Evolutionary conservation across 768 basidiomycete species (phyloP).

Genomic region (Rhodotorula kratochvilovae): DNA sequence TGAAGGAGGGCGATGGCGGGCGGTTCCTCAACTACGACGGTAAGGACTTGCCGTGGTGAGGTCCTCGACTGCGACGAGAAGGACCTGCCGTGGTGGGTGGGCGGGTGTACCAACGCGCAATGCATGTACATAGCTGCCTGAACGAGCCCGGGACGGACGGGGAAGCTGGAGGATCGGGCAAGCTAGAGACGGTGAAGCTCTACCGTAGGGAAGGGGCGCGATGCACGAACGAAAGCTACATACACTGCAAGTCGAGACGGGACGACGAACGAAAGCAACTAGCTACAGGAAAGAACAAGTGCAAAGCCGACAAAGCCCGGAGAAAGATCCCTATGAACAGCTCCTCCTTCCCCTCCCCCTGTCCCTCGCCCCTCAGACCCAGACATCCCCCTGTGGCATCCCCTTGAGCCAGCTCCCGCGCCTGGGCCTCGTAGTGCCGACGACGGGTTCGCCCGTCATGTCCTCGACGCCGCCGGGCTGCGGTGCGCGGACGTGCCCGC

Average conservation of each 20-base stretch:
- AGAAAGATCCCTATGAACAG: not conserved
- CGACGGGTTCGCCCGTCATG: not conserved
- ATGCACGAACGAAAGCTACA: too few species aligned
- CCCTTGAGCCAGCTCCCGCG: not conserved
- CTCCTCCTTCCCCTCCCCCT: not conserved
- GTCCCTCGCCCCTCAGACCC: not conserved
- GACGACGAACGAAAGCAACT: not conserved
- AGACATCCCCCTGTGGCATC: slow-evolving; percentile 4
- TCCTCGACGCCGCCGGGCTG: not conserved
- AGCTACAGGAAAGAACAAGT: not conserved
- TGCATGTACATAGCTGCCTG: not conserved
- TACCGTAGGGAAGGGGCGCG: too few species aligned
- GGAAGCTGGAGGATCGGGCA: too few species aligned
- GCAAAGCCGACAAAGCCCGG: not conserved
- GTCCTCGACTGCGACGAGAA: not conserved
- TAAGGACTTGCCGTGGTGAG: slow-evolving; percentile 33
- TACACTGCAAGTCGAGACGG: not conserved
- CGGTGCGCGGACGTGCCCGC: not conserved
- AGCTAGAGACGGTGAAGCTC: too few species aligned
- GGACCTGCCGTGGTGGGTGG: too few species aligned
- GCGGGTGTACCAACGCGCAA: too few species aligned
- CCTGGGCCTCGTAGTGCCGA: not conserved
- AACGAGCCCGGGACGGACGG: too few species aligned
- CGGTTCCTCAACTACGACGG: slow-evolving; percentile 39
- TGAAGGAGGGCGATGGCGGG: slow-evolving; percentile 33